Evolutionary conservation across 202 grass and related monocot genomes (phyloP).

Genomic region (Saccharum hybrid): DNA sequence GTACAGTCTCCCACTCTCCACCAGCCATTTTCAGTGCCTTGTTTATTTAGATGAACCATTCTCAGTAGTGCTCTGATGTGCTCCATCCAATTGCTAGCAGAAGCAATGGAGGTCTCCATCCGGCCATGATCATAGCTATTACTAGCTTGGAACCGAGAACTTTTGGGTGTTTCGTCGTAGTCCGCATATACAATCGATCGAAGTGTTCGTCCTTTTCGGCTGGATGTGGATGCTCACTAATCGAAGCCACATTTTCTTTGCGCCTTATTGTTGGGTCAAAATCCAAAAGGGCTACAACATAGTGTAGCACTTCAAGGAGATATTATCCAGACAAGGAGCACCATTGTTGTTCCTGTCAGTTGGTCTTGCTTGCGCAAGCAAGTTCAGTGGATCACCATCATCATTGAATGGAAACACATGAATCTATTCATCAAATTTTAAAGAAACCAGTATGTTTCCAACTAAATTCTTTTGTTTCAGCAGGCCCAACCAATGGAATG

Average conservation of each 20-base stretch:
- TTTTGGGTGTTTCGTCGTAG: not conserved
- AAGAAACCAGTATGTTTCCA: not conserved
- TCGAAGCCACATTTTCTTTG: not conserved
- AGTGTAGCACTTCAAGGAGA: constrained; percentile 10
- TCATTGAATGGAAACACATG: not conserved
- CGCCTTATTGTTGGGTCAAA: not conserved
- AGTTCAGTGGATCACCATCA: not conserved
- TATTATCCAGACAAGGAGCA: not conserved
- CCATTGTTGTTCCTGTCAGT: not conserved
- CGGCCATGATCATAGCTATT: not conserved
- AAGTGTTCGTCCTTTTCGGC: not conserved
- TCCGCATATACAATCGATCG: not conserved
- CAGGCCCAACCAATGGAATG: not conserved
- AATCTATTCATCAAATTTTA: not conserved
- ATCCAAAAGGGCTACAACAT: not conserved
- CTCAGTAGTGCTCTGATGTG: not conserved
- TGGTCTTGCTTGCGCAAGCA: not conserved
- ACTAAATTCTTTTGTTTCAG: not conserved
- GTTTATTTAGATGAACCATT: not conserved
- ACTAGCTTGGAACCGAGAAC: not conserved
- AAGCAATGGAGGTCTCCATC: not conserved
- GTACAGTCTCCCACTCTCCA: not conserved
- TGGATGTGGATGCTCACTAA: not conserved
- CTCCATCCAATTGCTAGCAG: not conserved
- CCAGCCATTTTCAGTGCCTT: not conserved